Evolutionary conservation across 148 eudicot genomes (phyloP).

Genomic region (Rhododendron kiyosumense): DNA sequence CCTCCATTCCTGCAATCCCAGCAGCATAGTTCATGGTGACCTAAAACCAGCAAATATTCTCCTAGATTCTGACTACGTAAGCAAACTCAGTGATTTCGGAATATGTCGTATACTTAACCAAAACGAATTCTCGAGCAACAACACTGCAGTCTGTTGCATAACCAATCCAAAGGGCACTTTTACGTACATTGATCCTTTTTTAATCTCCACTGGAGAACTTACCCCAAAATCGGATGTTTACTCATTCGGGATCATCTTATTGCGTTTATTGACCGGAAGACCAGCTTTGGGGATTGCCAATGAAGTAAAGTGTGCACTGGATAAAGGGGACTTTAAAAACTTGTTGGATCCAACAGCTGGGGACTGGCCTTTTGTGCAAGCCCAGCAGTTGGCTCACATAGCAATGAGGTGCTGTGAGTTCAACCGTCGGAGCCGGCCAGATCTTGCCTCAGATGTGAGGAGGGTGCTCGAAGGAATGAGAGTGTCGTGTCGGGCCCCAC

Average conservation of each 20-base stretch:
- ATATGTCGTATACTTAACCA: conserved; percentile 43
- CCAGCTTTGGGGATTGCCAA: conserved; percentile 53
- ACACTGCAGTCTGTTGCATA: conserved; percentile 30
- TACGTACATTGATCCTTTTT: conserved; percentile 73
- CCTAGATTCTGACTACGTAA: conserved; percentile 48
- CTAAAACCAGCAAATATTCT: conserved; percentile 70
- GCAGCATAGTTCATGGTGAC: conserved; percentile 61
- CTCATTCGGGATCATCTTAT: conserved; percentile 71
- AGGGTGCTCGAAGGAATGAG: conserved; percentile 70
- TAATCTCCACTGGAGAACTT: conserved; percentile 62
- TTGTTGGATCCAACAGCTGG: conserved; percentile 81
- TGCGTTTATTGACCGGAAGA: conserved; percentile 67
- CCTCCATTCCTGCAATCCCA: conserved; percentile 66
- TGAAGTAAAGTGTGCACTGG: conserved; percentile 66
- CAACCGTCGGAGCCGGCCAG: conserved; percentile 48
- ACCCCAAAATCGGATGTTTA: conserved; percentile 73
- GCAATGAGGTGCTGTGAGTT: conserved; percentile 69
- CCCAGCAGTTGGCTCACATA: conserved; percentile 68
- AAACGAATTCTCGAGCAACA: conserved; percentile 32
- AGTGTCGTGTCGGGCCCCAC: conserved; percentile 46
- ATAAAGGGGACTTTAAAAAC: conserved; percentile 43
- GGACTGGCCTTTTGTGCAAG: conserved; percentile 77
- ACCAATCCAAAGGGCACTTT: conserved; percentile 70
- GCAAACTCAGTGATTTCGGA: conserved; percentile 84
- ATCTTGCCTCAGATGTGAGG: conserved; percentile 65